Conservation (phyloP, 139 green algal genomes). For the Chlamydomonas sphaeroides region DNA sequence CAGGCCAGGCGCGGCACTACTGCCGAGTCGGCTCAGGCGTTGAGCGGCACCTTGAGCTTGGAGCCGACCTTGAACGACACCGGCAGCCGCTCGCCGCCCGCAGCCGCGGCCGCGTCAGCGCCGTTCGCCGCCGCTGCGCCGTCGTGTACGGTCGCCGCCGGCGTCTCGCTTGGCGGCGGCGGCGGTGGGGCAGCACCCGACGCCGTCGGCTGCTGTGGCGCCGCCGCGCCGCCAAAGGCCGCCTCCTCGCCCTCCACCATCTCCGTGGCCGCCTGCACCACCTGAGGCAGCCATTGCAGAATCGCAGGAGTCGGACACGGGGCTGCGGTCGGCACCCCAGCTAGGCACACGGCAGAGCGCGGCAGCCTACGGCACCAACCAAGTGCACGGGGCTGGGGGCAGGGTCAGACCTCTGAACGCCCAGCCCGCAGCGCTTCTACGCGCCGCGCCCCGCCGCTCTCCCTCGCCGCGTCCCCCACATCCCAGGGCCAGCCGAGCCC, state of each 20-base stretch:
- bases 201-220: background rate
- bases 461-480: background rate
- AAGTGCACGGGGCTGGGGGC: too few relatives aligned
- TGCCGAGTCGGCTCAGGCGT: too few relatives aligned
- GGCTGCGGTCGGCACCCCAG: too few relatives aligned
- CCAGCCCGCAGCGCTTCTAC: background rate
- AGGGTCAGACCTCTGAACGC: background rate
- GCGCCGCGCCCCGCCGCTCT: background rate
- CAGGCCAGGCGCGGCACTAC: too few relatives aligned
- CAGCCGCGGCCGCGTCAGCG: background rate
- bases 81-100: background rate
- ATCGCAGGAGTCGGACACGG: too few relatives aligned
- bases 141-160: slow-evolving; percentile 4
- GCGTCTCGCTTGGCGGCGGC: background rate
- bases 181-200: background rate
- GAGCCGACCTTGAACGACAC: background rate
- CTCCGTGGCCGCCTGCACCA: slow-evolving; percentile 10
- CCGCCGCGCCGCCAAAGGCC: background rate
- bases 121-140: too few relatives aligned
- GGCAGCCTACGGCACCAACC: too few relatives aligned
- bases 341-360: too few relatives aligned
- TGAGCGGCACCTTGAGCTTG: slow-evolving; percentile 20
- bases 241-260: slow-evolving; percentile 35
- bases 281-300: too few relatives aligned
- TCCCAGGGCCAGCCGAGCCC: background rate